Percentiles rank a stretch among this genome's conserved stretches.
Evolutionary conservation across 1,139 yeast species (phyloP).

Genomic region (Chernovozyma aurita): DNA sequence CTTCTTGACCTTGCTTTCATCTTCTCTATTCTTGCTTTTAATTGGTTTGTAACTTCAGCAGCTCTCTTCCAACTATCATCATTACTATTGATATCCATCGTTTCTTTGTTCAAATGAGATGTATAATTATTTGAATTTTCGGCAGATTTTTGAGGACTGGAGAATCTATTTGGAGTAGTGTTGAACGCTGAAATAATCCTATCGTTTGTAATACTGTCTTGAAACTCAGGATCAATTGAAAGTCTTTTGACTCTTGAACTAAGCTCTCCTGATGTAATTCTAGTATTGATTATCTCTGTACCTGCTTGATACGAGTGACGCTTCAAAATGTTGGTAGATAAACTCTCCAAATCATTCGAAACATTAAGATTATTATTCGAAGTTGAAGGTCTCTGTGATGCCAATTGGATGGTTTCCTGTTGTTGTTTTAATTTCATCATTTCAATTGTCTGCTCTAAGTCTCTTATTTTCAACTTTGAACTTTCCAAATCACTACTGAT

Average conservation of each 20-base stretch:
- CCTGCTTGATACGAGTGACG: background rate
- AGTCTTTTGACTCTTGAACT: constrained; percentile 43
- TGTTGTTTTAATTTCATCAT: constrained; percentile 29
- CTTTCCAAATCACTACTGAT: constrained; percentile 58
- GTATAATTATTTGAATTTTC: constrained; percentile 12
- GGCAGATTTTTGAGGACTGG: constrained; percentile 17
- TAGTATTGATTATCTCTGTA: constrained; percentile 3
- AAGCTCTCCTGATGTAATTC: constrained; percentile 36
- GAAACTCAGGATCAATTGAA: constrained; percentile 34
- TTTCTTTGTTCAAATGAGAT: constrained; percentile 15
- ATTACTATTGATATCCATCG: constrained; percentile 32
- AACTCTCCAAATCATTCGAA: background rate
- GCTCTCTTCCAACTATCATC: constrained; percentile 88
- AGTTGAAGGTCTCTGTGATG: background rate
- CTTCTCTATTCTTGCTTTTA: constrained; percentile 82
- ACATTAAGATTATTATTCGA: background rate
- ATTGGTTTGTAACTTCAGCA: constrained; percentile 81
- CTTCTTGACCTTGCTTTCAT: constrained; percentile 67
- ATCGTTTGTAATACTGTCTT: background rate
- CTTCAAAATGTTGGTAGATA: background rate
- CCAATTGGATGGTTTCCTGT: constrained; percentile 16
- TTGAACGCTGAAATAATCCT: background rate
- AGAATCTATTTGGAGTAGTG: constrained; percentile 9
- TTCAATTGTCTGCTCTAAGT: constrained; percentile 50
- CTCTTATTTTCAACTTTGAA: constrained; percentile 43